These are phyloP conservation scores for Spinacia oleracea DNA, from an alignment of 179 eudicot genomes.

Conservation along the genomic window DNA sequence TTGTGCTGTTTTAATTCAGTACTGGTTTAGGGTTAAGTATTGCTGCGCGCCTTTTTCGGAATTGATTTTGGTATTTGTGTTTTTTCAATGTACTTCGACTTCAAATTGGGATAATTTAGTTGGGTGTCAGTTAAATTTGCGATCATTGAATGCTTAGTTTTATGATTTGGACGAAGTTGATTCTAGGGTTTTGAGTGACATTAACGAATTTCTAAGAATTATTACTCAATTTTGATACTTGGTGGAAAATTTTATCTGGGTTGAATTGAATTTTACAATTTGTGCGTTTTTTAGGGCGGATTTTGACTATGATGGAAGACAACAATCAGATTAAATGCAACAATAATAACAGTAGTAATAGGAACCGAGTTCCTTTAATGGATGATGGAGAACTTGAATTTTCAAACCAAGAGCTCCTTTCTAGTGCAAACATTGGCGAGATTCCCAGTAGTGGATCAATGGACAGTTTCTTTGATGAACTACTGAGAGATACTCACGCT, in stretches of 20 bases:
- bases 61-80: slow-evolving; percentile 12
- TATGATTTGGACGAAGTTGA: not conserved
- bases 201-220: slow-evolving; percentile 4
- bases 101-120: not conserved
- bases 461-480: slow-evolving; percentile 72
- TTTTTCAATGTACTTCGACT: not conserved
- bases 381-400: slow-evolving; percentile 88
- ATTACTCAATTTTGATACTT: slow-evolving; percentile 1
- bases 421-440: slow-evolving; percentile 57
- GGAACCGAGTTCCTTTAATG: slow-evolving; percentile 37
- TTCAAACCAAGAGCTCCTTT: slow-evolving; percentile 67
- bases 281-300: not conserved
- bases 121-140: slow-evolving; percentile 14
- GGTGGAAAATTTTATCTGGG: slow-evolving; percentile 6
- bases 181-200: slow-evolving; percentile 23
- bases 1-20: not conserved
- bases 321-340: slow-evolving; percentile 8
- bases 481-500: slow-evolving; percentile 76
- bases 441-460: slow-evolving; percentile 72
- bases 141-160: not conserved
- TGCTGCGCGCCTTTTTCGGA: not conserved
- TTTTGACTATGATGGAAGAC: slow-evolving; percentile 25
- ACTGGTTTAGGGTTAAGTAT: slow-evolving; percentile 5
- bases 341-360: slow-evolving; percentile 20
- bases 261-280: slow-evolving; percentile 1